phyloP scores from a whole-genome alignment of 1,139 yeast genomes.

The Debaryomyces sp. region DNA sequence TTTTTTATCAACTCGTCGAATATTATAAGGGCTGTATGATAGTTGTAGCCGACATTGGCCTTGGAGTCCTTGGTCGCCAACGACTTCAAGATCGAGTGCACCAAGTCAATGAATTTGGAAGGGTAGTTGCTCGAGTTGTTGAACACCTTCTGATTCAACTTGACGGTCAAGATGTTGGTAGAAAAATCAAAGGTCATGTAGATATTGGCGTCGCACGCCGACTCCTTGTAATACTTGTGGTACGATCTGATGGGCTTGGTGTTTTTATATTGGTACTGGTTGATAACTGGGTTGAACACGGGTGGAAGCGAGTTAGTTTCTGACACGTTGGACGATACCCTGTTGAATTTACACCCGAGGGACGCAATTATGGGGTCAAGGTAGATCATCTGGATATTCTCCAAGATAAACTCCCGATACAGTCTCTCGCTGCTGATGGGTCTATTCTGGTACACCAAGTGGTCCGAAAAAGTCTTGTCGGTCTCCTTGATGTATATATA shows the following conservation, averaged over 20 bases:
- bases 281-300: conserved; percentile 13
- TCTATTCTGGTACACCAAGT: conserved; percentile 25
- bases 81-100: conserved; percentile 15
- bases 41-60: conserved; percentile 23
- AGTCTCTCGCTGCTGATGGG: conserved; percentile 35
- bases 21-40: conserved; percentile 28
- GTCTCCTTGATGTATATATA: conserved; percentile 43
- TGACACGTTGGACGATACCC: conserved; percentile 35
- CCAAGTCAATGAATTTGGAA: conserved; percentile 16
- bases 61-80: conserved; percentile 18
- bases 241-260: conserved; percentile 30
- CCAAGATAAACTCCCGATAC: conserved; percentile 38
- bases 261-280: conserved; percentile 23
- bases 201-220: conserved; percentile 24
- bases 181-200: conserved; percentile 29
- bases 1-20: conserved; percentile 27
- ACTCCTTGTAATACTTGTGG: conserved; percentile 22
- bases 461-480: conserved; percentile 32
- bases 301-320: conserved; percentile 17
- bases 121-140: conserved; percentile 20
- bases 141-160: conserved; percentile 28
- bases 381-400: conserved; percentile 38
- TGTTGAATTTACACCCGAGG: conserved; percentile 32
- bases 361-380: conserved; percentile 46
- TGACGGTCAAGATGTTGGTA: conserved; percentile 30